These are phyloP conservation scores for Pseudocercospora ulei DNA, from an alignment of 2,329 filamentous ascomycete genomes.

Conservation along the genomic window DNA sequence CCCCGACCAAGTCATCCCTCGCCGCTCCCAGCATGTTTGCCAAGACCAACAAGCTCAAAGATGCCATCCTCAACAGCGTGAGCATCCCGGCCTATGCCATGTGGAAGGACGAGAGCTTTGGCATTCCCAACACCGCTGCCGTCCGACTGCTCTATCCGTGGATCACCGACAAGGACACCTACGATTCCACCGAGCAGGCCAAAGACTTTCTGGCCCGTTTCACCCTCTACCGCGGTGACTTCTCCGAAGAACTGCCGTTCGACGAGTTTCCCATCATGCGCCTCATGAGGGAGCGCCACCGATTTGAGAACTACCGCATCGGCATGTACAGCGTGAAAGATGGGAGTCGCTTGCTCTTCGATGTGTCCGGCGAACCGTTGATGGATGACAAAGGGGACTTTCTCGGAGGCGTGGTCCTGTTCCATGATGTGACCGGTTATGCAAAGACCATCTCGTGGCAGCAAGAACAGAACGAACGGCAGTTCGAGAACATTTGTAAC, in stretches of 20 bases:
- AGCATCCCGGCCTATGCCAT: constrained; percentile 65
- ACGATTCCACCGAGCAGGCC: constrained; percentile 34
- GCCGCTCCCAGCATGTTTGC: constrained; percentile 57
- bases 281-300: constrained; percentile 52
- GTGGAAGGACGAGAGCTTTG: constrained; percentile 70
- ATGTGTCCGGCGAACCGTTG: constrained; percentile 58
- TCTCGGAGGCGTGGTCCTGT: constrained; percentile 60
- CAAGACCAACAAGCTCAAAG: constrained; percentile 65
- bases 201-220: constrained; percentile 51
- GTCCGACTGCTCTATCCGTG: constrained; percentile 35
- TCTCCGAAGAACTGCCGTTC: constrained; percentile 48
- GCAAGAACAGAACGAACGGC: constrained; percentile 59
- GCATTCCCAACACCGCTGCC: constrained; percentile 60
- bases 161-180: constrained; percentile 31
- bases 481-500: constrained; percentile 67
- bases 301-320: constrained; percentile 51
- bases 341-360: constrained; percentile 50
- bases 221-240: constrained; percentile 57
- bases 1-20: constrained; percentile 49
- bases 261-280: constrained; percentile 59
- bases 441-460: constrained; percentile 60
- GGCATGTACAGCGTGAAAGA: constrained; percentile 52
- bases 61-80: constrained; percentile 65
- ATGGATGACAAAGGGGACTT: constrained; percentile 60
- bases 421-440: constrained; percentile 62